Percentiles rank a stretch among this genome's conserved stretches.
Evolutionary conservation across 2,329 filamentous ascomycete species (phyloP).

Genomic region (Capronia epimyces): DNA sequence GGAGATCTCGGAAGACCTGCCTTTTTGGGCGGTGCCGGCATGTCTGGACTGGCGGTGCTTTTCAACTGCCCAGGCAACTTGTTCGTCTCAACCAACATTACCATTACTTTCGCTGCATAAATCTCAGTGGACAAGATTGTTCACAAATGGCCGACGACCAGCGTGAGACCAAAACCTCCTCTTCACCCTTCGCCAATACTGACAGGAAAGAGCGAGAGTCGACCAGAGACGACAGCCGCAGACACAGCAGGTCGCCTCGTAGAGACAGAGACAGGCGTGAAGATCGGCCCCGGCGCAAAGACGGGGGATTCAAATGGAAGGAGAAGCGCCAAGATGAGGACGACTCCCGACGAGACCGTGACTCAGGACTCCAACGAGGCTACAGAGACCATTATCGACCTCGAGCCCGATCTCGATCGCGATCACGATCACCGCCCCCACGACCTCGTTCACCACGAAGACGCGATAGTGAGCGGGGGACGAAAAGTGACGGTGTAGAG

Average conservation of each 20-base stretch:
- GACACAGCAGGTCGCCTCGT: slow-evolving; percentile 43
- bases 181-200: slow-evolving; percentile 10
- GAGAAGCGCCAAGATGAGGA: slow-evolving; percentile 44
- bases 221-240: slow-evolving; percentile 31
- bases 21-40: no score
- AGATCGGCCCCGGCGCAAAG: slow-evolving; percentile 38
- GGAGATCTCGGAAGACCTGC: no score
- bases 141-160: slow-evolving; percentile 23
- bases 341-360: slow-evolving; percentile 39
- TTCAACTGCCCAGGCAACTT: no score
- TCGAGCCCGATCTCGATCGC: slow-evolving; percentile 37
- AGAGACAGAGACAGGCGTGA: slow-evolving; percentile 34
- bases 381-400: slow-evolving; percentile 41
- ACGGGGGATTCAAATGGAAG: slow-evolving; percentile 46
- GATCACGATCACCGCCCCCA: slow-evolving; percentile 35
- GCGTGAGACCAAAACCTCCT: slow-evolving; percentile 13
- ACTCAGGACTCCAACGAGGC: slow-evolving; percentile 49
- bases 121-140: no score
- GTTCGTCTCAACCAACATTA: neutral
- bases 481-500: slow-evolving; percentile 18
- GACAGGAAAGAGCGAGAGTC: slow-evolving; percentile 24
- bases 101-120: no score
- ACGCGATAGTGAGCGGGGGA: slow-evolving; percentile 28
- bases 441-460: slow-evolving; percentile 13
- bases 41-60: no score